Conservation (phyloP, 2,329 filamentous ascomycete species). For the Claviceps sp. region DNA sequence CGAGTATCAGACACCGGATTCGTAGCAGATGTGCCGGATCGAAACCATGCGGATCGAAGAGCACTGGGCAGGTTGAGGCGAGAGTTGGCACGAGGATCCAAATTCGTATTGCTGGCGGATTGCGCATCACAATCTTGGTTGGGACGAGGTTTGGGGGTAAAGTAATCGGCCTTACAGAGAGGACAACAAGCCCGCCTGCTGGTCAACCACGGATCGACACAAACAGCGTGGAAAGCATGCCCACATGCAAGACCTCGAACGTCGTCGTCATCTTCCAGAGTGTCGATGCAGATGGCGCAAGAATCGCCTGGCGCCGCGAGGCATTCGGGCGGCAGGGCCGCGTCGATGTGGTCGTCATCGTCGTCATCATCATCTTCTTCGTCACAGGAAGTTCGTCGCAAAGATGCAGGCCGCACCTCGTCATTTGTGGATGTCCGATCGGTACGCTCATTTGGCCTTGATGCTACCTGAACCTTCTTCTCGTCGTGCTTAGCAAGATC, state of each 20-base stretch:
- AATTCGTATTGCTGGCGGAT: conserved; percentile 10
- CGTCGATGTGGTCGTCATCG: conserved; percentile 56
- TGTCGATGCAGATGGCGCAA: conserved; percentile 93
- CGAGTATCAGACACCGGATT: neutral
- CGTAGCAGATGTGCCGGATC: conserved; percentile 6
- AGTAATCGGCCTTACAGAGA: conserved; percentile 96
- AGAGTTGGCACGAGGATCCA: conserved; percentile 25
- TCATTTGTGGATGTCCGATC: conserved; percentile 14
- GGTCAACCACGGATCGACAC: conserved; percentile 93
- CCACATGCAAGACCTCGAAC: conserved; percentile 87
- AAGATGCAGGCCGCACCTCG: conserved; percentile 12
- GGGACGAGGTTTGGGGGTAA: conserved; percentile 77
- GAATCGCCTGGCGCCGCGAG: conserved; percentile 75
- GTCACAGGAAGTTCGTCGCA: conserved; percentile 32
- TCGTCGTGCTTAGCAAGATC: conserved; percentile 9
- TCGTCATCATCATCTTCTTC: conserved; percentile 48
- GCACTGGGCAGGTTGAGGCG: conserved; percentile 35
- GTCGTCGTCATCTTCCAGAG: conserved; percentile 88
- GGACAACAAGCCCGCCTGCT: conserved; percentile 90
- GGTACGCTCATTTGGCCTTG: conserved; percentile 8
- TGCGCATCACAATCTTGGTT: conserved; percentile 18
- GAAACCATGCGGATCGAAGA: conserved; percentile 27
- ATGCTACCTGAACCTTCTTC: conserved; percentile 6
- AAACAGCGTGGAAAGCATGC: conserved; percentile 95
- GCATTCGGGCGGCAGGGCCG: conserved; percentile 68